Evolutionary conservation across 1,284 basidiomycete species (phyloP).

Genomic region (Abortiporus biennis): DNA sequence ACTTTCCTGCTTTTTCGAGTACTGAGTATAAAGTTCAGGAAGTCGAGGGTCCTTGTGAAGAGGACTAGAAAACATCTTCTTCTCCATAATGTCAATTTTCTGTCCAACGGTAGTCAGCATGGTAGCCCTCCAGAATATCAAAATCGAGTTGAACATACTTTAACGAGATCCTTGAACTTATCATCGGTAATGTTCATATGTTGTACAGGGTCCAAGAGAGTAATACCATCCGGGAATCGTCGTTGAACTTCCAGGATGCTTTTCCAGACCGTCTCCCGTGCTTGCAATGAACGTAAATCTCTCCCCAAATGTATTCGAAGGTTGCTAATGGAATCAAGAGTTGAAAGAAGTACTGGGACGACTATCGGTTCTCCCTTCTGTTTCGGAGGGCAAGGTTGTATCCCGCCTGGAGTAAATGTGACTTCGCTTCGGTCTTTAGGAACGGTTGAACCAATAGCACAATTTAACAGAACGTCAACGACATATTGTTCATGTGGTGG

Average conservation of each 20-base stretch:
- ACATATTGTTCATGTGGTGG: slow-evolving; percentile 89
- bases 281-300: slow-evolving; percentile 74
- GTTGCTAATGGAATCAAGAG: slow-evolving; percentile 82
- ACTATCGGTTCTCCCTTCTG: slow-evolving; percentile 82
- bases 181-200: slow-evolving; percentile 98
- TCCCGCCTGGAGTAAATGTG: slow-evolving; percentile 56
- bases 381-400: slow-evolving; percentile 67
- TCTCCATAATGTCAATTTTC: slow-evolving; percentile 90
- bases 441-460: slow-evolving; percentile 59
- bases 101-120: slow-evolving; percentile 25
- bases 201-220: slow-evolving; percentile 86
- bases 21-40: slow-evolving; percentile 76
- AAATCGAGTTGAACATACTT: slow-evolving; percentile 41
- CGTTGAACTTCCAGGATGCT: slow-evolving; percentile 86
- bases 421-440: slow-evolving; percentile 56
- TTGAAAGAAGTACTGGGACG: slow-evolving; percentile 86
- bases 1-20: slow-evolving; percentile 71
- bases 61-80: slow-evolving; percentile 70
- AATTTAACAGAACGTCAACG: slow-evolving; percentile 89
- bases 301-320: slow-evolving; percentile 88
- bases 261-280: slow-evolving; percentile 84
- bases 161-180: slow-evolving; percentile 82
- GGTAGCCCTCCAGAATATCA: background rate
- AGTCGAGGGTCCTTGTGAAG: slow-evolving; percentile 74
- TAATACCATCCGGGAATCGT: slow-evolving; percentile 84